Evolutionary conservation across 1,139 yeast genomes (phyloP), one percentile per base, ranked within the genome.

Genomic region (Pichia sp.): DNA sequence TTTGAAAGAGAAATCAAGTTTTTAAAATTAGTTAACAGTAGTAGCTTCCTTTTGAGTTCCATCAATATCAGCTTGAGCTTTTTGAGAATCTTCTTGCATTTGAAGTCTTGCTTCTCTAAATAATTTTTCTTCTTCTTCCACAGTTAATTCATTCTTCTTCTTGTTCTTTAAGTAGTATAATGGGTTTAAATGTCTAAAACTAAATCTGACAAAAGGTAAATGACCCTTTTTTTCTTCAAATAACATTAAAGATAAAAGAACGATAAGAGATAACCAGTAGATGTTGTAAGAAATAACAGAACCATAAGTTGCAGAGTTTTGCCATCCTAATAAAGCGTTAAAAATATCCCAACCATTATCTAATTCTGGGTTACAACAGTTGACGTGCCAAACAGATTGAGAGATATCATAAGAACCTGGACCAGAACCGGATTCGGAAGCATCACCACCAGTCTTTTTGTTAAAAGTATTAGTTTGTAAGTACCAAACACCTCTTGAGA

Each of bases 261-360:
- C 53, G 48, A 85, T 78, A 42, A 87, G 61, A 13, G 65, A 64
- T 29, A 81, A 50, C 96, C 96, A 88, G 67, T 87, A 88, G 37
- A 84, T 53, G 66, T 85, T 86, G 69, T 88, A 88, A 38, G 88
- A 74, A 36, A 87, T 68, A 47, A 88, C 87, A 2, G 94, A 83
- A 41, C 95, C 94, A 57, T 85, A 76, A 50, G 95, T 87, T 45
- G 96, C 96, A 43, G 88, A 73, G 64, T 86, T 86, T 67, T 85
- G 94, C 95, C 95, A 86, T 51, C 95, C 95, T 41, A 86, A 66
- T 42, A 85, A 63, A 11, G 94, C 83, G 57, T 86, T 87, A 73
- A 88, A 87, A 47, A 88, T 77, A 76, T 84, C 93, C 95, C 95
- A 88, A 66, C 93, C 93, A 48, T 85, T 80, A 60, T 87, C 95